Evolutionary conservation across 805 yeast species (phyloP).

Genomic region (Isabelozyma heimii): DNA sequence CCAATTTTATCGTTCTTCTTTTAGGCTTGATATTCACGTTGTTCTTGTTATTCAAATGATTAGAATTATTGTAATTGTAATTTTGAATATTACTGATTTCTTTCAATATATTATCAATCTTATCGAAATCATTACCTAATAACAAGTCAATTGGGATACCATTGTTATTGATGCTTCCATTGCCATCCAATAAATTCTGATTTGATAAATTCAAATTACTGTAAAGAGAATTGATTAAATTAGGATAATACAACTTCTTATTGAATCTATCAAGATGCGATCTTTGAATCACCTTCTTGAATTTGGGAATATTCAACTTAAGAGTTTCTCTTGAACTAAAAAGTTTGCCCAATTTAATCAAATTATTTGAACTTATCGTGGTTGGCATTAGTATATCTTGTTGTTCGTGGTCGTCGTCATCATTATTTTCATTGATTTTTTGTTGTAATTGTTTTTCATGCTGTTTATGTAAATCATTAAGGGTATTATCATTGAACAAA

Average conservation of each 20-base stretch:
- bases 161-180: conserved; percentile 14
- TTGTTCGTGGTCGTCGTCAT: conserved; percentile 23
- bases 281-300: conserved; percentile 58
- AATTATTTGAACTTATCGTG: conserved; percentile 47
- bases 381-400: neutral
- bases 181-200: conserved; percentile 8
- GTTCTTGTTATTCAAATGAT: conserved; percentile 15
- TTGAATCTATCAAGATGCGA: conserved; percentile 44
- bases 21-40: conserved; percentile 32
- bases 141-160: conserved; percentile 41
- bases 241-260: conserved; percentile 35
- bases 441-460: conserved; percentile 24
- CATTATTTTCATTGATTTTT: conserved; percentile 19
- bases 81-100: conserved; percentile 47
- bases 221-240: conserved; percentile 33
- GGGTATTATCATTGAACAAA: conserved; percentile 8
- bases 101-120: conserved; percentile 35
- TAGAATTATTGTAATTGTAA: conserved; percentile 31
- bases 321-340: conserved; percentile 78
- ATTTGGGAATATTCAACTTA: conserved; percentile 60
- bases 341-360: conserved; percentile 37
- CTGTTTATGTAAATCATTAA: conserved; percentile 35
- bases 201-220: conserved; percentile 33
- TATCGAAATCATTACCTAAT: conserved; percentile 21
- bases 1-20: conserved; percentile 39